phyloP scores from a whole-genome alignment of 1,284 basidiomycete genomes.

The Mrakiaceae sp. region DNA sequence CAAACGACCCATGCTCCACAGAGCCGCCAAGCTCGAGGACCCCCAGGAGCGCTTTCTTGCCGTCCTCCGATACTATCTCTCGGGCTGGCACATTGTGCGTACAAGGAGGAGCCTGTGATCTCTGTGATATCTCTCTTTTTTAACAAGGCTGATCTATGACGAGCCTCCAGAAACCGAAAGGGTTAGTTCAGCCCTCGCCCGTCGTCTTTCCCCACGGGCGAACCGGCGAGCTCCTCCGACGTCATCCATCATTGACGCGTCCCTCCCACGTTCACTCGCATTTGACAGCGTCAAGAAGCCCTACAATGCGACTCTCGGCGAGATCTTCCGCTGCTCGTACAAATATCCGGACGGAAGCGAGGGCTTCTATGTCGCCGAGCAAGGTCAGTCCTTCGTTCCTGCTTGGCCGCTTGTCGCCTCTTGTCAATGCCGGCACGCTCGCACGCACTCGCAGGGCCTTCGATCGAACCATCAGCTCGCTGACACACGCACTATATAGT shows the following conservation, averaged over 20 bases:
- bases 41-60: constrained; percentile 84
- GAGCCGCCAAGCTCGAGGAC: constrained; percentile 41
- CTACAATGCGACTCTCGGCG: constrained; percentile 95
- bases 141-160: neutral
- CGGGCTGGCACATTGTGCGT: constrained; percentile 85
- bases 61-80: constrained; percentile 87
- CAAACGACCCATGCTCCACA: constrained; percentile 6
- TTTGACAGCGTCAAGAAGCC: constrained; percentile 77
- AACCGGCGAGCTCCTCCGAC: constrained; percentile 4
- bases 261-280: neutral
- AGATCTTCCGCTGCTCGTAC: constrained; percentile 95
- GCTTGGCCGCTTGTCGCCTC: no score
- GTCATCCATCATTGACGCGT: neutral
- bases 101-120: no score
- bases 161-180: constrained; percentile 65
- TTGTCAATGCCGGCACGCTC: no score
- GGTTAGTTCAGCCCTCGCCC: constrained; percentile 31
- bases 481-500: constrained; percentile 39
- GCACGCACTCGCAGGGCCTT: no score
- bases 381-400: constrained; percentile 42
- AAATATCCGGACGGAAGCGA: constrained; percentile 82
- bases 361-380: constrained; percentile 95
- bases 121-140: neutral
- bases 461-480: no score
- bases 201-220: neutral